These are phyloP conservation scores for Cytospora paraplurivora DNA, from an alignment of 2,329 filamentous ascomycete genomes.

Conservation along the genomic window DNA sequence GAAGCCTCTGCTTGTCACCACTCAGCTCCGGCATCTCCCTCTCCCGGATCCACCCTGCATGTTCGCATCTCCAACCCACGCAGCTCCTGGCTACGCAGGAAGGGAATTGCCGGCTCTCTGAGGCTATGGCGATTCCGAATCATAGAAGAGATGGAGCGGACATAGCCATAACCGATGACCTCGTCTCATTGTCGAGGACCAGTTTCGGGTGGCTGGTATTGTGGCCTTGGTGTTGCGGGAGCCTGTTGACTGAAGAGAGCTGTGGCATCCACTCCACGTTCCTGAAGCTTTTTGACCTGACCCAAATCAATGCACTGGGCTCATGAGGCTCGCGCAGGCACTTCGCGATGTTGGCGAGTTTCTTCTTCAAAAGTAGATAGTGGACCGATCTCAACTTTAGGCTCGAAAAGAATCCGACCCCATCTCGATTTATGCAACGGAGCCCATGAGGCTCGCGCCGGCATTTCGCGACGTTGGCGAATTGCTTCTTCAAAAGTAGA, in stretches of 20 bases:
- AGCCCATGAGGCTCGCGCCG: not conserved
- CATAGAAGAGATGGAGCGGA: not conserved
- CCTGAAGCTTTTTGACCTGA: not conserved
- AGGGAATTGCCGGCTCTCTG: too few relatives aligned
- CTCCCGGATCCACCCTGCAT: not conserved
- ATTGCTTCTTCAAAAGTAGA: not conserved
- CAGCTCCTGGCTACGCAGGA: too few relatives aligned
- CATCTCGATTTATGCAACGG: too few relatives aligned
- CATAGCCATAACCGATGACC: not conserved
- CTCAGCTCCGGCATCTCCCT: not conserved
- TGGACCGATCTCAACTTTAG: not conserved
- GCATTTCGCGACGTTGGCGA: not conserved
- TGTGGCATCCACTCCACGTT: too few relatives aligned
- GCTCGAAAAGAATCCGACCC: not conserved
- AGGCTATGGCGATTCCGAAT: too few relatives aligned
- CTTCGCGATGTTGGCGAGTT: not conserved
- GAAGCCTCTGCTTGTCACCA: not conserved
- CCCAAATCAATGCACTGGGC: not conserved
- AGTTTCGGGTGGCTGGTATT: not conserved
- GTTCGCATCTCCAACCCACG: too few relatives aligned
- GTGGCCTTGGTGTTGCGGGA: not conserved
- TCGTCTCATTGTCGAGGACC: not conserved
- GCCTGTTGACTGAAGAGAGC: not conserved
- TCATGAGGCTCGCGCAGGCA: not conserved
- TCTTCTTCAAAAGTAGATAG: not conserved